A percentile compares a stretch with the other conserved stretches of the same genome.
Evolutionary conservation across 1,284 basidiomycete genomes (phyloP).

Genomic region (Agroathelia rolfsii): DNA sequence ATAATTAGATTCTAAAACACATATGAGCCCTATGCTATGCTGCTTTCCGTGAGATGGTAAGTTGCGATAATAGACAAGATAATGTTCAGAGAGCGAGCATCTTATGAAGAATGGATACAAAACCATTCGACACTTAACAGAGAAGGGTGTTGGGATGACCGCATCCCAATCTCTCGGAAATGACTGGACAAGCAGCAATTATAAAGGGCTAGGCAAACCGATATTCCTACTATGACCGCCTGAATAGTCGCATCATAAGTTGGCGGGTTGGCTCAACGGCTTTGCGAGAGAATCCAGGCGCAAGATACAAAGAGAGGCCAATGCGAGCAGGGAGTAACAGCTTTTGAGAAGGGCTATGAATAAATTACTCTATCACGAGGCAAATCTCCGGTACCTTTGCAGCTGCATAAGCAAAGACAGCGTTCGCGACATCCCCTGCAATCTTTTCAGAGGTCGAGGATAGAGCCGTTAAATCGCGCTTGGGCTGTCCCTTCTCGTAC

Average conservation of each 20-base stretch:
- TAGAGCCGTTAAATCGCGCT: slow-evolving; percentile 9
- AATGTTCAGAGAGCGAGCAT: too few relatives aligned
- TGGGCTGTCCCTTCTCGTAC: slow-evolving; percentile 44
- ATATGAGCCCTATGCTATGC: too few relatives aligned
- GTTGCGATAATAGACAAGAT: too few relatives aligned
- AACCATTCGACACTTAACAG: too few relatives aligned
- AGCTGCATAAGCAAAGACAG: slow-evolving; percentile 74
- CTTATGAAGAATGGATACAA: too few relatives aligned
- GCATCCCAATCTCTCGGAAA: too few relatives aligned
- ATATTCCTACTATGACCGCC: slow-evolving; percentile 9
- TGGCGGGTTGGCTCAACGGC: slow-evolving; percentile 48
- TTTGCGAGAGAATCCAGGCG: slow-evolving; percentile 65
- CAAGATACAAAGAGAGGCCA: slow-evolving; percentile 62
- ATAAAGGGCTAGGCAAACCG: too few relatives aligned
- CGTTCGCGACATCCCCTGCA: slow-evolving; percentile 66
- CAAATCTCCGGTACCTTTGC: slow-evolving; percentile 55
- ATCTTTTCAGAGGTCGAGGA: slow-evolving; percentile 24
- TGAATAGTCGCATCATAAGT: slow-evolving; percentile 17
- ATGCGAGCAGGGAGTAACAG: slow-evolving; percentile 71
- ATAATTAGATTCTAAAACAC: too few relatives aligned
- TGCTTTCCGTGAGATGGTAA: too few relatives aligned
- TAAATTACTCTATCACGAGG: slow-evolving; percentile 3
- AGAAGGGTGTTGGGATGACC: too few relatives aligned
- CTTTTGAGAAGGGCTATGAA: slow-evolving; percentile 27
- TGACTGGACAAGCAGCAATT: too few relatives aligned